Evolutionary conservation across 164 flowering plant species (phyloP).

Genomic region (Pachysandra terminalis): DNA sequence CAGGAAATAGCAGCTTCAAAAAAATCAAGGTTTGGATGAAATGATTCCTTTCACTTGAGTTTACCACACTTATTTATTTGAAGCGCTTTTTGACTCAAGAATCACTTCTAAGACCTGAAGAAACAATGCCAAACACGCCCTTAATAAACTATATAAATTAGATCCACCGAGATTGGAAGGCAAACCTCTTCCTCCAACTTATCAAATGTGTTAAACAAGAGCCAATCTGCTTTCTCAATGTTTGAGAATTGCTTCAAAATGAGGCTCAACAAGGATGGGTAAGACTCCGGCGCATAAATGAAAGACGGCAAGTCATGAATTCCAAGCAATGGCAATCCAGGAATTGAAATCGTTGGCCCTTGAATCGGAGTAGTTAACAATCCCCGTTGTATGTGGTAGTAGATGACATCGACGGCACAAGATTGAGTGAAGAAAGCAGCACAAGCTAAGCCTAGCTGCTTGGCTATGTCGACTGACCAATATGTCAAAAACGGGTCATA

Average conservation of each 20-base stretch:
- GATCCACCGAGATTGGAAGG: too few relatives aligned
- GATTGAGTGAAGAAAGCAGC: slow-evolving; percentile 32
- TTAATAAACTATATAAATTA: too few relatives aligned
- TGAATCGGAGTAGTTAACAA: slow-evolving; percentile 3
- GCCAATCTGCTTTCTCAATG: slow-evolving; percentile 25
- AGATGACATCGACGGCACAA: slow-evolving; percentile 19
- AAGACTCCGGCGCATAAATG: background rate
- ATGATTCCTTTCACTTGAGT: too few relatives aligned
- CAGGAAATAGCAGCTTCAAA: too few relatives aligned
- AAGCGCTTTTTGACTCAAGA: too few relatives aligned
- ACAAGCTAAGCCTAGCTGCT: slow-evolving; percentile 4
- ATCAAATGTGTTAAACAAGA: slow-evolving; percentile 40
- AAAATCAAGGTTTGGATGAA: too few relatives aligned
- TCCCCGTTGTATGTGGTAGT: slow-evolving; percentile 22
- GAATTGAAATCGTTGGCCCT: slow-evolving; percentile 1
- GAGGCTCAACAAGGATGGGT: background rate
- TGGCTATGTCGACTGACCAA: slow-evolving; percentile 26
- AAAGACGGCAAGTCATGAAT: slow-evolving; percentile 24
- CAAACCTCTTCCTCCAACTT: slow-evolving; percentile 40
- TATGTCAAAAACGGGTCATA: slow-evolving; percentile 23
- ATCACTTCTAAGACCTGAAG: too few relatives aligned
- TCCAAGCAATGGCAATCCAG: slow-evolving; percentile 17
- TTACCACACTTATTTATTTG: too few relatives aligned
- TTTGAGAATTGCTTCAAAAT: slow-evolving; percentile 34
- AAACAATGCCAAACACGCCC: too few relatives aligned